A percentile compares a stretch with the other conserved stretches of the same genome.
Conservation (phyloP, 768 basidiomycete species). For the Cyclocybe cylindracea region DNA sequence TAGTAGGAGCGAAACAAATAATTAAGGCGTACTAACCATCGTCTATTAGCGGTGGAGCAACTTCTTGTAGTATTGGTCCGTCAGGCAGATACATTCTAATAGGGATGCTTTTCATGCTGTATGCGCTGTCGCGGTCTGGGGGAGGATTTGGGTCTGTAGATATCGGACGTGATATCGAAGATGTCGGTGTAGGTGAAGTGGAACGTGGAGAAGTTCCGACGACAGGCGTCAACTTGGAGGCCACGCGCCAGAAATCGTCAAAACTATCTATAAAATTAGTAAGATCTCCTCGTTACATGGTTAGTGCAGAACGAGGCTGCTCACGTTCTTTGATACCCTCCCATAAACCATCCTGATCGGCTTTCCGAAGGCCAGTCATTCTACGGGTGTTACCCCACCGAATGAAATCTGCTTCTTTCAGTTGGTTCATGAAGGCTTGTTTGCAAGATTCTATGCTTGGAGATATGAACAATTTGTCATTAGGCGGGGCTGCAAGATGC, state of each 20-base stretch:
- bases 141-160: constrained; percentile 58
- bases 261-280: constrained; percentile 74
- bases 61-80: constrained; percentile 88
- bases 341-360: constrained; percentile 96
- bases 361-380: constrained; percentile 87
- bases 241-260: constrained; percentile 92
- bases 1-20: background rate
- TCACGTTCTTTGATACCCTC: constrained; percentile 93
- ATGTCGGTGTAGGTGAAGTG: constrained; percentile 54
- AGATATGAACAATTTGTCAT: constrained; percentile 80
- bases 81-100: constrained; percentile 88
- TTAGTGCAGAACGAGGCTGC: constrained; percentile 27
- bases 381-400: constrained; percentile 96
- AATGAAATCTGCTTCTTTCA: constrained; percentile 97
- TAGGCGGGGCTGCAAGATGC: constrained; percentile 86
- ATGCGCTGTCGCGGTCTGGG: constrained; percentile 79
- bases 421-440: constrained; percentile 91
- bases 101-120: constrained; percentile 85
- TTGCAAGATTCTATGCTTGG: constrained; percentile 87
- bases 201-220: constrained; percentile 66
- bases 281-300: constrained; percentile 4
- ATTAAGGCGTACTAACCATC: constrained; percentile 56
- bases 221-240: constrained; percentile 89
- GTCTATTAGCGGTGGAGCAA: constrained; percentile 76
- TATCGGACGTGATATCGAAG: constrained; percentile 64